phyloP scores from a whole-genome alignment of 208 protist genomes.

The Borovskyia barvae region DNA sequence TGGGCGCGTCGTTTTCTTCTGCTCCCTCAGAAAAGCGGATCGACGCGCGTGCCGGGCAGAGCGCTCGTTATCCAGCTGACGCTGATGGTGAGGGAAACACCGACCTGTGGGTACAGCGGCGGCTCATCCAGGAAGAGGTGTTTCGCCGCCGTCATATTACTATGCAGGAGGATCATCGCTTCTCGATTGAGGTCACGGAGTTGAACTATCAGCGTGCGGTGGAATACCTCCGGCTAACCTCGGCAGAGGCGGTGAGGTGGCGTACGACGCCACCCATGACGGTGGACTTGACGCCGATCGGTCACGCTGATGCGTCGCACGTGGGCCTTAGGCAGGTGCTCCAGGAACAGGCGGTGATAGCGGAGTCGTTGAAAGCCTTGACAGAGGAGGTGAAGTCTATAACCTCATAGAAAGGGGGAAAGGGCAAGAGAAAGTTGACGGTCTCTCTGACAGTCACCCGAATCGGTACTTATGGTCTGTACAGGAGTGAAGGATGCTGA shows the following conservation, averaged over 20 bases:
- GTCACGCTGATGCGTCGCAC: neutral
- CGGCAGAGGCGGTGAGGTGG: neutral
- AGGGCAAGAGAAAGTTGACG: no score
- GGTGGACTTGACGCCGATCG: no score
- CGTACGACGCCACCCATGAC: no score
- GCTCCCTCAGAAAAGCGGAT: no score
- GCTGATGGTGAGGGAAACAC: no score
- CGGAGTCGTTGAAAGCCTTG: neutral
- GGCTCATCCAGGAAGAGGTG: constrained; percentile 23
- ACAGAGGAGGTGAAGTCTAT: constrained; percentile 4
- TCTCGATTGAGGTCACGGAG: constrained; percentile 21
- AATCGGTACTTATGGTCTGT: no score
- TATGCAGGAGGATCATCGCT: constrained; percentile 25
- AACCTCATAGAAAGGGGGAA: neutral
- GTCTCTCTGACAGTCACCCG: no score
- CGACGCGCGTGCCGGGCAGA: no score
- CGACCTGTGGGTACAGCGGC: constrained; percentile 5
- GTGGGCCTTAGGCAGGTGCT: constrained; percentile 13
- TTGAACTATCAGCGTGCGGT: constrained; percentile 22
- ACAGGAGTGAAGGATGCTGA: no score
- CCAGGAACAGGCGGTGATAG: constrained; percentile 16
- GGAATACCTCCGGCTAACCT: constrained; percentile 6
- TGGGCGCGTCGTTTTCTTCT: no score
- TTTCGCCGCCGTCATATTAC: constrained; percentile 26
- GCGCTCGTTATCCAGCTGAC: no score